A percentile compares a stretch with the other conserved stretches of the same genome.
Evolutionary conservation across 1,284 basidiomycete species (phyloP).

Genomic region (Malassezia brasiliensis): DNA sequence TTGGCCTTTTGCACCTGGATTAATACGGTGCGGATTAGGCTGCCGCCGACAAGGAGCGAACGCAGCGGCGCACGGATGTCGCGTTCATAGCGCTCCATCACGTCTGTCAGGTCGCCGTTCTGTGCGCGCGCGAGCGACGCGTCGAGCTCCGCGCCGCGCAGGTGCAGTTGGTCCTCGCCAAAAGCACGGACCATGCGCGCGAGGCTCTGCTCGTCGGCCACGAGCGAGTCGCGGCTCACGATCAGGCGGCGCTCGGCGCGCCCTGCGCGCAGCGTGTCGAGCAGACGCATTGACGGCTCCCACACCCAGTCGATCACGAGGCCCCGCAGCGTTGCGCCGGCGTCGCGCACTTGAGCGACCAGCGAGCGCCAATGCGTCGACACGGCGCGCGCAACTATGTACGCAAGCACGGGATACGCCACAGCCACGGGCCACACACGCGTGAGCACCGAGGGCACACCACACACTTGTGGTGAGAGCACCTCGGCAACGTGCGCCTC

Average conservation of each 20-base stretch:
- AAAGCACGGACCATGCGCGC: slow-evolving; percentile 85
- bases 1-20: slow-evolving; percentile 96
- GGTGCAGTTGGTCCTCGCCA: slow-evolving; percentile 66
- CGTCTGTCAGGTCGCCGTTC: slow-evolving; percentile 74
- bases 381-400: slow-evolving; percentile 21
- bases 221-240: slow-evolving; percentile 65
- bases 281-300: slow-evolving; percentile 71
- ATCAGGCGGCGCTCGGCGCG: slow-evolving; percentile 59
- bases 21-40: slow-evolving; percentile 72
- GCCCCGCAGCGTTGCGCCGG: slow-evolving; percentile 61
- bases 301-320: slow-evolving; percentile 79
- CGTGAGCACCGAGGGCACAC: slow-evolving; percentile 24
- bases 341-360: slow-evolving; percentile 54
- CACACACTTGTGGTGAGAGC: slow-evolving; percentile 11
- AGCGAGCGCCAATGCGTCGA: slow-evolving; percentile 32
- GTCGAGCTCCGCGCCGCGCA: slow-evolving; percentile 55
- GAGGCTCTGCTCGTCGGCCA: slow-evolving; percentile 73
- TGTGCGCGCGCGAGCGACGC: slow-evolving; percentile 58
- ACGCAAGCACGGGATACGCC: slow-evolving; percentile 25
- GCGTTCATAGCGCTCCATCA: slow-evolving; percentile 79
- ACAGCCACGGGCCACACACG: slow-evolving; percentile 37
- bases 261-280: slow-evolving; percentile 71
- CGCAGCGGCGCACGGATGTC: slow-evolving; percentile 76
- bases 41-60: slow-evolving; percentile 65
- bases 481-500: slow-evolving; percentile 2